Conservation (phyloP, 345 rosid species). For the Syzygium aqueum region DNA sequence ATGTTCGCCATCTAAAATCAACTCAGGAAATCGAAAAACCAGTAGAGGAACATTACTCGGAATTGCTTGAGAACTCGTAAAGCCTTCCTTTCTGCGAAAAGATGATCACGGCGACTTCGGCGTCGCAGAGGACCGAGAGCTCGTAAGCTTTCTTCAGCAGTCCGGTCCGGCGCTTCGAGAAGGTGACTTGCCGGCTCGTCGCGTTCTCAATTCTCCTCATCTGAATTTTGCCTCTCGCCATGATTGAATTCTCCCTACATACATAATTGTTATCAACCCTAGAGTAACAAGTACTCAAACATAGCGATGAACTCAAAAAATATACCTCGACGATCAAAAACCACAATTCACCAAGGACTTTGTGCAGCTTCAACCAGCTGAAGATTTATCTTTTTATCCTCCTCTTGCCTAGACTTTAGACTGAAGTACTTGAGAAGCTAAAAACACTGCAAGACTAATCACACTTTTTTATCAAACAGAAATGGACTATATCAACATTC, state of each 20-base stretch:
- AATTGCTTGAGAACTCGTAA: not conserved
- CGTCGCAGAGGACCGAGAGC: conserved; percentile 5
- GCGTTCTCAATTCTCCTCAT: conserved; percentile 6
- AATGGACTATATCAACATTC: not conserved
- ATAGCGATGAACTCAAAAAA: not conserved
- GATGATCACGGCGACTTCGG: not conserved
- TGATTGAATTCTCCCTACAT: not conserved
- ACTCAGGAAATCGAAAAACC: not conserved
- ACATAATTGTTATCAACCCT: not conserved
- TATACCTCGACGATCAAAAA: not conserved
- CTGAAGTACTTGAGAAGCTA: not conserved
- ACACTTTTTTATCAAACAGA: not conserved
- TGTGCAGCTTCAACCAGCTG: not conserved
- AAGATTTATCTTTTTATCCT: not conserved
- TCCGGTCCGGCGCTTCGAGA: conserved; percentile 2
- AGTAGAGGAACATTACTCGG: not conserved
- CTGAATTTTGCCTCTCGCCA: conserved; percentile 6
- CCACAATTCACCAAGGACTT: not conserved
- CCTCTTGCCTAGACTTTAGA: not conserved
- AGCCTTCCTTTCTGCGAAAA: not conserved
- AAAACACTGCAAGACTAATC: not conserved
- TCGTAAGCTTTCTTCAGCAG: conserved; percentile 4
- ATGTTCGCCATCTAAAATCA: not conserved
- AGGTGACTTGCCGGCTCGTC: conserved; percentile 1
- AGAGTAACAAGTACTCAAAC: not conserved